phyloP scores from a whole-genome alignment of 1,139 yeast species.

The Suhomyces chickasaworum region DNA sequence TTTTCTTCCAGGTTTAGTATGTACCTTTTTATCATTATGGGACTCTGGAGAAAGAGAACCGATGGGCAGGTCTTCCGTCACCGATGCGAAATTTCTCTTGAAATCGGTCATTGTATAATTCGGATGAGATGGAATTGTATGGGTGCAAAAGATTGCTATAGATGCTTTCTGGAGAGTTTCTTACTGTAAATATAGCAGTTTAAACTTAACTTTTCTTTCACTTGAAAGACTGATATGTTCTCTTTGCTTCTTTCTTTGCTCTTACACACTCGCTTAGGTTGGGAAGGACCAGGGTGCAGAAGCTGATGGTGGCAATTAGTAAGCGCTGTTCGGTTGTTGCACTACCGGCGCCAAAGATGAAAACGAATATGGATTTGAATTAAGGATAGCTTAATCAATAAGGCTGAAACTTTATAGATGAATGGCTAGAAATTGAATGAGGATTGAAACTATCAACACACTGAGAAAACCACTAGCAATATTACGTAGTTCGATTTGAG shows the following conservation, averaged over 20 bases:
- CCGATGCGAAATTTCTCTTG: conserved; percentile 38
- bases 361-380: background rate
- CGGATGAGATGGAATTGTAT: background rate
- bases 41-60: conserved; percentile 21
- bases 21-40: conserved; percentile 42
- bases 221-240: background rate
- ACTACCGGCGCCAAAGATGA: conserved; percentile 4
- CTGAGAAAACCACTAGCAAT: background rate
- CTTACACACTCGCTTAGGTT: background rate
- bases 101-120: conserved; percentile 32
- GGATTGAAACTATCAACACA: background rate
- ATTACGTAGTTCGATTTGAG: background rate
- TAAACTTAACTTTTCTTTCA: background rate
- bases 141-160: no score
- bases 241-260: background rate
- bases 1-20: conserved; percentile 60
- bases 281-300: background rate
- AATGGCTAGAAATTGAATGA: background rate
- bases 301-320: conserved; percentile 8
- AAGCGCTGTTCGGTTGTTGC: conserved; percentile 7
- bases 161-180: background rate
- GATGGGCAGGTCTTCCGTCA: conserved; percentile 17
- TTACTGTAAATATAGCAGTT: background rate
- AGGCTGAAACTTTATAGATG: background rate
- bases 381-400: background rate